phyloP scores from a whole-genome alignment of 441 rosid species.

The Lagerstroemia fauriei region DNA sequence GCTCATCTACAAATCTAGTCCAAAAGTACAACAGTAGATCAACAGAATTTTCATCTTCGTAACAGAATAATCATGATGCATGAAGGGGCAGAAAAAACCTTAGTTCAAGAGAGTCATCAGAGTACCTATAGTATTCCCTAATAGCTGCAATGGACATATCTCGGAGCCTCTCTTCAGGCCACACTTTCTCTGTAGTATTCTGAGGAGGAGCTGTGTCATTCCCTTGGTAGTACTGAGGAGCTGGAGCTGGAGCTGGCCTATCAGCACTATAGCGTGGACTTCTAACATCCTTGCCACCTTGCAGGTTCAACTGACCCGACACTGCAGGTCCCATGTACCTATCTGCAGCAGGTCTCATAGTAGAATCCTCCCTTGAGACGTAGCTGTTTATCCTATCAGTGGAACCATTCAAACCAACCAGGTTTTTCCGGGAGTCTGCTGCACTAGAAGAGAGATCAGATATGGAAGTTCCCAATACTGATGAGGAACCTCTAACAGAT shows the following conservation, averaged over 20 bases:
- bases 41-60: neutral
- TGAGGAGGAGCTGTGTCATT: constrained; percentile 43
- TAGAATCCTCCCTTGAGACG: constrained; percentile 51
- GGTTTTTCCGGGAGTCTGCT: constrained; percentile 60
- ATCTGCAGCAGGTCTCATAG: constrained; percentile 48
- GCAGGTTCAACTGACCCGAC: constrained; percentile 50
- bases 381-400: constrained; percentile 42
- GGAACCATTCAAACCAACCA: constrained; percentile 59
- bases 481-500: constrained; percentile 66
- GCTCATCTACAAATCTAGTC: neutral
- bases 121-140: constrained; percentile 88
- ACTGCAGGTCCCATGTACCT: constrained; percentile 52
- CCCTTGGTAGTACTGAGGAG: constrained; percentile 48
- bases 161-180: constrained; percentile 59
- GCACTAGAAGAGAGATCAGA: constrained; percentile 50
- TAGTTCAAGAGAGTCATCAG: constrained; percentile 11
- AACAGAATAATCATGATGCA: neutral
- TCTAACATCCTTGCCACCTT: constrained; percentile 56
- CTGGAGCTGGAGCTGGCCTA: constrained; percentile 51
- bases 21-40: neutral
- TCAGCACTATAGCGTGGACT: constrained; percentile 54
- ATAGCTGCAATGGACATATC: constrained; percentile 74
- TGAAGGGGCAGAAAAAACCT: constrained; percentile 1
- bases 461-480: constrained; percentile 39
- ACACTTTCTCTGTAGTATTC: constrained; percentile 48